Evolutionary conservation across 805 yeast species (phyloP).

Genomic region (Lipomyces mesembrius): DNA sequence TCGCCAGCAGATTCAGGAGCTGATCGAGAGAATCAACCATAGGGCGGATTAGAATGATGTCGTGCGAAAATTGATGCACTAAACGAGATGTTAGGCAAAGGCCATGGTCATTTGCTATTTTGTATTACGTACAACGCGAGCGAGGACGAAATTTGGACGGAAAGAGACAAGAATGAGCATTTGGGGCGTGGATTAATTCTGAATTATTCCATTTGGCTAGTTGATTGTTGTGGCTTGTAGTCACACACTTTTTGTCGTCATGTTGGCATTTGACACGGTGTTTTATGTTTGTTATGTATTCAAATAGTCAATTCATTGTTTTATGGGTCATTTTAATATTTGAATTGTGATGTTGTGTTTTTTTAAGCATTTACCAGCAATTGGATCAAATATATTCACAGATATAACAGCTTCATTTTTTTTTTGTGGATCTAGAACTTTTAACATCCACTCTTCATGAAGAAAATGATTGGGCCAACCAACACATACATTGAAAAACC

Average conservation of each 20-base stretch:
- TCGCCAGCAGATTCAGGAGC: slow-evolving; percentile 81
- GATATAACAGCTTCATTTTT: not conserved
- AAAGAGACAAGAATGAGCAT: not conserved
- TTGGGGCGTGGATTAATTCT: not conserved
- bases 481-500: not conserved
- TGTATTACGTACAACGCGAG: not conserved
- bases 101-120: not conserved
- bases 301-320: not conserved
- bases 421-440: no score
- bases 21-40: slow-evolving; percentile 58
- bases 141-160: not conserved
- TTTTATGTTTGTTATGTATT: not conserved
- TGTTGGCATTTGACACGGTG: slow-evolving; percentile 1
- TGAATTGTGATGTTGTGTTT: no score
- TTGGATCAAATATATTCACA: not conserved
- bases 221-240: not conserved
- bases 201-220: no score
- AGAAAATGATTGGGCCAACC: no score
- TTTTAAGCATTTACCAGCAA: not conserved
- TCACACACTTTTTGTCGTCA: not conserved
- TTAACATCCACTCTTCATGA: no score
- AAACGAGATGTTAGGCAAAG: not conserved
- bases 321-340: no score
- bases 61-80: no score
- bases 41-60: not conserved